Percentiles rank a stretch among this genome's conserved stretches.
phyloP scores from a whole-genome alignment of 495 filamentous ascomycete genomes.

The Talaromyces wortmannii region DNA sequence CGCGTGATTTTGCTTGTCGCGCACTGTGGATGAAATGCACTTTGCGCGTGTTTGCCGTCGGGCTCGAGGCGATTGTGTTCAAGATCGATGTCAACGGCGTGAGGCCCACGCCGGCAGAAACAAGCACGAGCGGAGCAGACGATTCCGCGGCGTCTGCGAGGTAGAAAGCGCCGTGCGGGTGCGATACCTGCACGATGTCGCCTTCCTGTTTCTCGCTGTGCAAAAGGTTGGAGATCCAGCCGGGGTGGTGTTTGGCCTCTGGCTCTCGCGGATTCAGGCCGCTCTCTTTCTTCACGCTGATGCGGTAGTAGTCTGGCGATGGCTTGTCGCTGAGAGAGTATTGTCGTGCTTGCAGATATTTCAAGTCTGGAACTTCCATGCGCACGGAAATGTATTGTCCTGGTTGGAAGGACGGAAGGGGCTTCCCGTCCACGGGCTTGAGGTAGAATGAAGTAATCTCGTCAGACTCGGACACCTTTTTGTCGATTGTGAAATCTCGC shows the following conservation, averaged over 20 bases:
- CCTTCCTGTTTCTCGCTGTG: conserved; percentile 54
- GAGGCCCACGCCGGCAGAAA: conserved; percentile 57
- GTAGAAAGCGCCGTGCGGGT: conserved; percentile 67
- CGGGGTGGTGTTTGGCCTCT: conserved; percentile 40
- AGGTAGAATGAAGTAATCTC: conserved; percentile 59
- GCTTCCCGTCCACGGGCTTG: conserved; percentile 43
- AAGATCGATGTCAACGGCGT: conserved; percentile 57
- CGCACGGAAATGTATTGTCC: conserved; percentile 58
- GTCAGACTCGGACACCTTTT: conserved; percentile 47
- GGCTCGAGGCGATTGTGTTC: conserved; percentile 33
- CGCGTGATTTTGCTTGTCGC: conserved; percentile 15
- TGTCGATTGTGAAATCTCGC: conserved; percentile 53
- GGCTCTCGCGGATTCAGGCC: conserved; percentile 25
- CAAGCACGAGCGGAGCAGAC: conserved; percentile 41
- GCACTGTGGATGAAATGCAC: conserved; percentile 38
- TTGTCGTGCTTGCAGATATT: conserved; percentile 50
- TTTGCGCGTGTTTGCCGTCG: conserved; percentile 24
- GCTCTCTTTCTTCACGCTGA: conserved; percentile 55
- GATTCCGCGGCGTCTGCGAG: conserved; percentile 26
- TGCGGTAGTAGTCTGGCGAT: conserved; percentile 46
- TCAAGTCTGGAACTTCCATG: conserved; percentile 44
- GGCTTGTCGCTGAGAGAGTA: conserved; percentile 56
- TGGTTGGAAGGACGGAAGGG: conserved; percentile 47
- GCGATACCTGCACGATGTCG: conserved; percentile 54
- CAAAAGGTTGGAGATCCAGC: conserved; percentile 64